phyloP scores from a whole-genome alignment of 768 basidiomycete species.

The Lepiota brunneoincarnata region DNA sequence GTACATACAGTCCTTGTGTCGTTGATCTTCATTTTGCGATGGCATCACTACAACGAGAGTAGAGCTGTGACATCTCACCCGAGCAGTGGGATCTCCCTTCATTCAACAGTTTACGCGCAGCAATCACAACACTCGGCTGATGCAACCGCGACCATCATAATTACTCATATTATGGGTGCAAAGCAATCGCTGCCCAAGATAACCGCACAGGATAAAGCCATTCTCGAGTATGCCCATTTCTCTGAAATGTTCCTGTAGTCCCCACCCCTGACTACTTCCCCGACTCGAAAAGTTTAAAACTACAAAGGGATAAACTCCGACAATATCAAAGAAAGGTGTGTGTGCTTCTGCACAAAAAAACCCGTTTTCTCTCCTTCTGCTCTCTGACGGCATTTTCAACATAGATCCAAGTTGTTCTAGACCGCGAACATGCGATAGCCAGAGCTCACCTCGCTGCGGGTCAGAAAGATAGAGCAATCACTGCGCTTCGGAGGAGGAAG shows the following conservation, averaged over 20 bases:
- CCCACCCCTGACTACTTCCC: slow-evolving; percentile 10
- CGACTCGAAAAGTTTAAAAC: slow-evolving; percentile 68
- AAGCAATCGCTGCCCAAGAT: slow-evolving; percentile 82
- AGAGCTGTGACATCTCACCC: too few relatives aligned
- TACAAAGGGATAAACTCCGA: slow-evolving; percentile 93
- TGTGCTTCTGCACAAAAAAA: background rate
- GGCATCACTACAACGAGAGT: background rate
- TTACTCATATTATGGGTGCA: slow-evolving; percentile 53
- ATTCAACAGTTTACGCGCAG: background rate
- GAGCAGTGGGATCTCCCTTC: too few relatives aligned
- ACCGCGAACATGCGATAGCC: slow-evolving; percentile 88
- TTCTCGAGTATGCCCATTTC: slow-evolving; percentile 78
- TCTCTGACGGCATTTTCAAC: background rate
- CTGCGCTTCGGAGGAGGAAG: slow-evolving; percentile 87
- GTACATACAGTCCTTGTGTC: too few relatives aligned
- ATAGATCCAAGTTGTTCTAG: slow-evolving; percentile 86
- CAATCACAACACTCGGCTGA: background rate
- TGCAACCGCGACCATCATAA: background rate
- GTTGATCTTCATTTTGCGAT: background rate
- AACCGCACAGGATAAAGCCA: slow-evolving; percentile 90
- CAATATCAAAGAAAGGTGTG: slow-evolving; percentile 93
- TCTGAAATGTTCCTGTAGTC: slow-evolving; percentile 13
- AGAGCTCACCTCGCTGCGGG: slow-evolving; percentile 77
- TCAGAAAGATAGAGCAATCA: slow-evolving; percentile 82
- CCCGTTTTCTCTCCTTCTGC: slow-evolving; percentile 1